Evolutionary conservation across 106 monocot genomes (phyloP), one percentile per base, ranked within the genome.

Genomic region (Posidonia australis): DNA sequence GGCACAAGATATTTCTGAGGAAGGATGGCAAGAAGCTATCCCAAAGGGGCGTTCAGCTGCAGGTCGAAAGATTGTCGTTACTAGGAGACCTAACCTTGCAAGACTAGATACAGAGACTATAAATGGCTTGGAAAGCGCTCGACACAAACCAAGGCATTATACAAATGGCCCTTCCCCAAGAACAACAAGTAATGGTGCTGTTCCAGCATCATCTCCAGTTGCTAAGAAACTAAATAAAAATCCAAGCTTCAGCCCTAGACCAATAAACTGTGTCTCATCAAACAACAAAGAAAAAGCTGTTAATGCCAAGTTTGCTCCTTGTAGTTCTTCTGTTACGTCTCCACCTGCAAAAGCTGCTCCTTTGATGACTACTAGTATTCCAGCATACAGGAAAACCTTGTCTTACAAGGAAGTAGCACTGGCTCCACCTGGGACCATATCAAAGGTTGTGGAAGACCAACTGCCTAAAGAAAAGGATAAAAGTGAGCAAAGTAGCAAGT

Each of bases 11-110:
- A 65, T 55, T 20, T 80, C 92, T 11, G 82, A 78, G 74, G 93
- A 94, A 74, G 93, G 93, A 67, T 94, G 94, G 94, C 94, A 94
- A 80, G 89, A 86, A 78, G 94, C 94, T 60, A 71, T 77, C 44
- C 81, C 89, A 22, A 94, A 84, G 73, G 78, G 86, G 17, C 74
- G 93, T 46, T 84, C 55, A 46, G 66, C 25, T 14, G 72, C 66
- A 51, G 60, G 68, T 59, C 81, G 94, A 43, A 89, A 78, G 64
- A 32, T 72, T 60, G 72, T 76, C 51, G 71, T 69, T 69, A 78
- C 72, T 36, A 86, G 76, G 49, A 86, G 74, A 70, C 94, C 94
- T 0, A 86, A 73, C 45, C 78, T 94, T 51, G 76, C 81, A n/a
- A 89, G 76, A 53, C 80, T 94, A 18, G 83, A 86, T 51, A 90